phyloP scores from a whole-genome alignment of 108 stramenopile species.

The Nitzschia inconspicua region DNA sequence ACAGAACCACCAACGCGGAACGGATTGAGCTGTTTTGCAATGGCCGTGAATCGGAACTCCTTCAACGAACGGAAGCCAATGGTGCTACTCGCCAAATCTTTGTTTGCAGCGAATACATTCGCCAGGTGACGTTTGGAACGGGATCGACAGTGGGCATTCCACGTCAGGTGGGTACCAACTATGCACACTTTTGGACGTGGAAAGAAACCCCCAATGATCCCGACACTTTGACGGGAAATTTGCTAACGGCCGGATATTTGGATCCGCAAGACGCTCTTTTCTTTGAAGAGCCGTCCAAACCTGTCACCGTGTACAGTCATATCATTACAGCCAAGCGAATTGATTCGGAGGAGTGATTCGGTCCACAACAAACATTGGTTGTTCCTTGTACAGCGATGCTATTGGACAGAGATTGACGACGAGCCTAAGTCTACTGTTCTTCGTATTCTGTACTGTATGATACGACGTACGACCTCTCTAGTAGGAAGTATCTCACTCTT shows the following conservation, averaged over 20 bases:
- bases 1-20: conserved; percentile 77
- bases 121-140: conserved; percentile 78
- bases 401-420: too few species aligned
- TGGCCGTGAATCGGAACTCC: conserved; percentile 66
- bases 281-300: conserved; percentile 77
- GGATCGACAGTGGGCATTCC: conserved; percentile 72
- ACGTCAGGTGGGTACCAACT: conserved; percentile 69
- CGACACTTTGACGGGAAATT: conserved; percentile 48
- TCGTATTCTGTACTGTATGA: too few species aligned
- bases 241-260: conserved; percentile 71
- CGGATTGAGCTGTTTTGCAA: conserved; percentile 85
- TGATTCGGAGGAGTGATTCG: too few species aligned
- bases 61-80: neutral
- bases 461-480: too few species aligned
- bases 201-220: conserved; percentile 8
- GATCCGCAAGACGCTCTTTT: conserved; percentile 82
- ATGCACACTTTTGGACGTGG: conserved; percentile 84
- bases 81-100: too few species aligned
- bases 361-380: too few species aligned
- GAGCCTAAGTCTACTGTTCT: too few species aligned
- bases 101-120: conserved; percentile 70
- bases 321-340: conserved; percentile 43
- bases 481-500: too few species aligned
- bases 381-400: too few species aligned
- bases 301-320: conserved; percentile 77